Percentiles rank a stretch among this genome's conserved stretches.
Evolutionary conservation across 2,329 filamentous ascomycete species (phyloP).

Genomic region (Penicillium sp.): DNA sequence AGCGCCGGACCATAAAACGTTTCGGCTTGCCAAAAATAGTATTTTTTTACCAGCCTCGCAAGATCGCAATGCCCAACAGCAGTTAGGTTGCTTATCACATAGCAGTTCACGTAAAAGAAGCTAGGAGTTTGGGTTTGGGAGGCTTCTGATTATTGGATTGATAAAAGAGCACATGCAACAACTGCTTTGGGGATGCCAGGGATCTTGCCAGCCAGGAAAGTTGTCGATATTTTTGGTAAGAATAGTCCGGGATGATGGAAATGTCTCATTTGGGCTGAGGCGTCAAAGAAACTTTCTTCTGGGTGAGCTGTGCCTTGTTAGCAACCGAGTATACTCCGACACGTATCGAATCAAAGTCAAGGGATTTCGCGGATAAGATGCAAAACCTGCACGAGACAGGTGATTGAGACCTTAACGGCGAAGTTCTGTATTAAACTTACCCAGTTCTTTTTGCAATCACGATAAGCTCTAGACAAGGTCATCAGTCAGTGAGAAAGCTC

Average conservation of each 20-base stretch:
- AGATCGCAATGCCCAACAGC: not conserved
- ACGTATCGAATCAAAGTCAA: not conserved
- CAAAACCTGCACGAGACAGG: not conserved
- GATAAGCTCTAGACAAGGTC: slow-evolving; percentile 68
- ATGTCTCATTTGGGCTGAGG: not conserved
- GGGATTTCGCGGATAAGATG: not conserved
- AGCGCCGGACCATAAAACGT: not conserved
- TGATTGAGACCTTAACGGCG: not conserved
- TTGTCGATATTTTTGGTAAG: not conserved
- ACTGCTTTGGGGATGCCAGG: not conserved
- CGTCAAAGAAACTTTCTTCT: slow-evolving; percentile 7
- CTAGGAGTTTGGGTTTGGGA: not conserved
- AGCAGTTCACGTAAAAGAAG: not conserved
- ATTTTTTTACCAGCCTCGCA: not conserved
- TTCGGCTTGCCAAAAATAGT: not conserved
- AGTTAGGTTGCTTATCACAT: not conserved
- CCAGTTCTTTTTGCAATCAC: slow-evolving; percentile 94
- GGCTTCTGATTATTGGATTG: not conserved
- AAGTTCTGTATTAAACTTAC: slow-evolving; percentile 53
- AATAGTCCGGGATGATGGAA: not conserved
- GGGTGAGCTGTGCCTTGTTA: slow-evolving; percentile 9
- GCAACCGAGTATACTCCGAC: not conserved
- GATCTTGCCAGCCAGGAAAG: not conserved
- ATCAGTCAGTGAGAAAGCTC: slow-evolving; percentile 8
- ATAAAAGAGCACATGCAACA: not conserved